Base-by-base conservation (phyloP, 73 alveolate species). In the Diophrys sp. region DNA sequence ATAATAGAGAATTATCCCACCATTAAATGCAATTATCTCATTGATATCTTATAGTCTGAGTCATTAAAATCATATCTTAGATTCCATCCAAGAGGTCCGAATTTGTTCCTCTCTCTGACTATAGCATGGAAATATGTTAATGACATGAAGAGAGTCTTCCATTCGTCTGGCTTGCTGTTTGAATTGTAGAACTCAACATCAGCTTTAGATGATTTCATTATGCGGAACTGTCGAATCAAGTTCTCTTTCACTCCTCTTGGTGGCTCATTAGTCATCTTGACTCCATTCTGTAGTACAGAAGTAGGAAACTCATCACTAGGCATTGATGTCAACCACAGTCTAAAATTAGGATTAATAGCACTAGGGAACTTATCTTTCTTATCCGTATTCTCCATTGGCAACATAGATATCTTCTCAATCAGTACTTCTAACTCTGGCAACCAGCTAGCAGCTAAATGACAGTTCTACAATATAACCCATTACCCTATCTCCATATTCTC, bases 321-420 rank as follows among this genome's bases (percentile, higher is more conserved):
- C 99, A 97, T 98, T 25, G 99, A 94, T 1, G 99, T 98, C 53
- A 98, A 85, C 93, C 96, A 96, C 54, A 98, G 95, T 85, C 99
- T 95, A 90, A 96, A 98, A 80, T 94, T 97, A 67, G 83, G 91
- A 87, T 96, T 83, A 55, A 85, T 84, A 56, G 85, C 87, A 33
- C 78, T 91, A 85, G 90, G 95, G 67, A 91, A 78, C 62, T 90
- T 93, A 30, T 89, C 86, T 32, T 81, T 79, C 84, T 81, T 90
- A 84, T 75, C 78, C 33, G 93, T 90, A 78, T 87, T 87, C 82
- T 96, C 99, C 73, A 11, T 11, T 11, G 62, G 62, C 18, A 44
- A 44, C 62, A 44, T 11, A 5, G 62, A 44, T 32, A 95, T 97
- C 71, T 97, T 97, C 33, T 96, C 87, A 78, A 97, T 93, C 53